Conservation (phyloP, 1,284 basidiomycete species). For the Sporisorium scitamineum region DNA sequence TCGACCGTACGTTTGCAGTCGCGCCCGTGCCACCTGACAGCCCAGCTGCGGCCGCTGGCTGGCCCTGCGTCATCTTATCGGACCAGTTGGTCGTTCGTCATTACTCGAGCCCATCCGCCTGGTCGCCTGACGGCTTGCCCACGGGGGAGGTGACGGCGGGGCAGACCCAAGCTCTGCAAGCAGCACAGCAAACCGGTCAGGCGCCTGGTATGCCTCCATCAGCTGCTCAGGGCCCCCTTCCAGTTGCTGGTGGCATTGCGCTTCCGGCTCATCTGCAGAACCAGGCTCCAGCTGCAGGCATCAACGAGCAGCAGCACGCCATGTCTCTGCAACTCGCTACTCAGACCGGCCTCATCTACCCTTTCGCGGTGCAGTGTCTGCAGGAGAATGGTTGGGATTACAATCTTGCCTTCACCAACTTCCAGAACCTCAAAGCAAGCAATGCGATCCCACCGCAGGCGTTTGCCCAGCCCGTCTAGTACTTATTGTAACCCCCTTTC, state of each 20-base stretch:
- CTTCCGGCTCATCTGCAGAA: conserved; percentile 53
- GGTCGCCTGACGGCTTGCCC: conserved; percentile 55
- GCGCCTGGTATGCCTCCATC: conserved; percentile 4
- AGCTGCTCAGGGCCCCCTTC: conserved; percentile 2
- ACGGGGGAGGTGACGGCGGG: conserved; percentile 50
- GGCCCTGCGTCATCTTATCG: conserved; percentile 89
- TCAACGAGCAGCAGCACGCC: conserved; percentile 67
- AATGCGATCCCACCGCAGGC: conserved; percentile 57
- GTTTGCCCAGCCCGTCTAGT: conserved; percentile 35
- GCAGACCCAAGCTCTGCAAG: conserved; percentile 31
- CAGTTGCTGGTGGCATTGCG: conserved; percentile 11
- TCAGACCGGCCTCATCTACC: conserved; percentile 68
- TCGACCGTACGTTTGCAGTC: conserved; percentile 90
- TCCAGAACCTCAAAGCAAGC: conserved; percentile 64
- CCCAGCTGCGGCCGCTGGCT: conserved; percentile 83
- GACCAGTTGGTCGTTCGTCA: conserved; percentile 86
- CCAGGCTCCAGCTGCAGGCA: conserved; percentile 44
- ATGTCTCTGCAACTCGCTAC: conserved; percentile 67
- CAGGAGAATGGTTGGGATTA: conserved; percentile 70
- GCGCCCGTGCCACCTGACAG: conserved; percentile 84
- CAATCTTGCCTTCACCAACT: conserved; percentile 64
- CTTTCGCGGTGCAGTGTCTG: conserved; percentile 69
- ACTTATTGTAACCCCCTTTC: background rate
- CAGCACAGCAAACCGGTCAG: conserved; percentile 14
- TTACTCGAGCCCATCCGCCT: conserved; percentile 85